phyloP scores from a whole-genome alignment of 2,329 filamentous ascomycete genomes.

The Nothomitra cinnamomea region DNA sequence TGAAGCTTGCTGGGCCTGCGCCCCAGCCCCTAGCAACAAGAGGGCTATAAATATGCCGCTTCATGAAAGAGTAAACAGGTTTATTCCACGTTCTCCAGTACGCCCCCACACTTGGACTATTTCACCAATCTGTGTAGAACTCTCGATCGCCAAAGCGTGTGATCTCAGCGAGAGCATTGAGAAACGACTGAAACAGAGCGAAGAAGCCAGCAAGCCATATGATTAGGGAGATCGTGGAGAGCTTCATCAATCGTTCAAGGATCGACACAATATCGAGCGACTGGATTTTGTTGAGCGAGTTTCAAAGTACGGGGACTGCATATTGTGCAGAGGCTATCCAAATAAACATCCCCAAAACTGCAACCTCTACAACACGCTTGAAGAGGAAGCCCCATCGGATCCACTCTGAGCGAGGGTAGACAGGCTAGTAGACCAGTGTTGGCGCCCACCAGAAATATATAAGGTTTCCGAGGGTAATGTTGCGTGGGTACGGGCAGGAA shows the following conservation, averaged over 20 bases:
- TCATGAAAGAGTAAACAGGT: slow-evolving; percentile 94
- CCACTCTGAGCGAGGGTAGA: slow-evolving; percentile 68
- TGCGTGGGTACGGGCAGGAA: slow-evolving; percentile 71
- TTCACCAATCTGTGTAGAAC: slow-evolving; percentile 99
- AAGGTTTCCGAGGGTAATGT: slow-evolving; percentile 77
- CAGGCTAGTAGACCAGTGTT: slow-evolving; percentile 89
- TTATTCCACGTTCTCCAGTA: slow-evolving; percentile 99
- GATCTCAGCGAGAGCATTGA: slow-evolving; percentile 84
- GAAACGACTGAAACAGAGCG: slow-evolving; percentile 78
- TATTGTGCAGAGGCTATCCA: slow-evolving; percentile 95
- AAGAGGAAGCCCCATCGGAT: slow-evolving; percentile 79
- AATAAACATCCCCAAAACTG: slow-evolving; percentile 69
- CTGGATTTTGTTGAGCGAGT: slow-evolving; percentile 77
- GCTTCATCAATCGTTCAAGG: slow-evolving; percentile 76
- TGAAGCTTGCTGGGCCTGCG: slow-evolving; percentile 49
- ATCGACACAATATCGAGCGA: slow-evolving; percentile 67
- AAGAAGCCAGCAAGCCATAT: slow-evolving; percentile 98
- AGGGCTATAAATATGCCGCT: slow-evolving; percentile 79
- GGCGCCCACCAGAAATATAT: slow-evolving; percentile 97
- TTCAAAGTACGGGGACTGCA: slow-evolving; percentile 72
- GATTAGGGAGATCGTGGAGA: slow-evolving; percentile 85
- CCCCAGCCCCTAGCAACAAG: slow-evolving; percentile 72
- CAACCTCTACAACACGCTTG: slow-evolving; percentile 65
- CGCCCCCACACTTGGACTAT: slow-evolving; percentile 63
- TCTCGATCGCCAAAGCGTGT: slow-evolving; percentile 81